Conservation (phyloP, 306 rosid genomes). For the Fagus crenata region DNA sequence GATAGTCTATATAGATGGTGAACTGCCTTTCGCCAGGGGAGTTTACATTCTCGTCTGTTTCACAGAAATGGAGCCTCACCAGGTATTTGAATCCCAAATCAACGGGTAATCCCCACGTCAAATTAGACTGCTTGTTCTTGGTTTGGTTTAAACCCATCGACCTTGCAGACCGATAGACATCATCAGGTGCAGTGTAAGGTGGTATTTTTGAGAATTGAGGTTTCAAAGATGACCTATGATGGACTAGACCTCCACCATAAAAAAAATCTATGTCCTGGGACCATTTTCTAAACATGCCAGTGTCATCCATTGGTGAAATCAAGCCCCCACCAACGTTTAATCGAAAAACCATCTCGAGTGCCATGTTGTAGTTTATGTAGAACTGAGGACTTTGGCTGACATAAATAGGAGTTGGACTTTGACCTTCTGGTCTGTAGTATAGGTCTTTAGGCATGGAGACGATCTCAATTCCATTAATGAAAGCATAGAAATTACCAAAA, state of each 20-base stretch:
- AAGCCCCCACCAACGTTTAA: not conserved
- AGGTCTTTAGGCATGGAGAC: not conserved
- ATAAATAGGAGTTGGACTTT: not conserved
- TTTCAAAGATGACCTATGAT: rapidly evolving
- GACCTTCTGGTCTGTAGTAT: not conserved
- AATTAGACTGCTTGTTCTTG: not conserved
- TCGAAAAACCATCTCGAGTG: not conserved
- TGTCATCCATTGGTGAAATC: not conserved
- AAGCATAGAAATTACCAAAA: not conserved
- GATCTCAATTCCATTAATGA: not conserved
- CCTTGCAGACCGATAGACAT: rapidly evolving
- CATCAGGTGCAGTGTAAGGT: not conserved
- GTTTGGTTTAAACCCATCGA: rapidly evolving
- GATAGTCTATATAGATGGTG: rapidly evolving
- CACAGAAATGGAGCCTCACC: not conserved
- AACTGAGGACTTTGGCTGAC: not conserved
- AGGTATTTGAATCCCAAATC: not conserved
- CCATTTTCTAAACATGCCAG: not conserved
- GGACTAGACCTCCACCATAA: rapidly evolving
- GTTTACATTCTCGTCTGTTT: rapidly evolving
- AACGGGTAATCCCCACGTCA: rapidly evolving
- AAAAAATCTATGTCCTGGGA: rapidly evolving
- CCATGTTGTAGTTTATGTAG: not conserved
- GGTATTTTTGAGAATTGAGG: rapidly evolving
- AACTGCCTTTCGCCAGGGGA: not conserved